Evolutionary conservation across 768 basidiomycete species (phyloP), one percentile per base, ranked within the genome.

Genomic region (Leucosporidium scottii): DNA sequence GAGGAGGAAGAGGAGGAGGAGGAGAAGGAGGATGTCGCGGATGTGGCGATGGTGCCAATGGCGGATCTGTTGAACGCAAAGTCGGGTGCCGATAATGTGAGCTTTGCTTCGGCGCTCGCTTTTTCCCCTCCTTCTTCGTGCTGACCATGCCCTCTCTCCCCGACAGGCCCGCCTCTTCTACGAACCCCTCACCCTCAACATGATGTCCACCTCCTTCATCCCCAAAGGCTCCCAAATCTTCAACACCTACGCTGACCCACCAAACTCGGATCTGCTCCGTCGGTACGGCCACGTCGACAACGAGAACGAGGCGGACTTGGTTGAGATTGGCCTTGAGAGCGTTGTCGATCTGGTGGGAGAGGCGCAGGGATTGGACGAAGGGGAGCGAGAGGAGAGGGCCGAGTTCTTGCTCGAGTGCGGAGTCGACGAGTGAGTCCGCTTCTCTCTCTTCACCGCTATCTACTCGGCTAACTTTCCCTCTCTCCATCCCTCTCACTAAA

Each of bases 21-120:
- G 54, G 61, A 69, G 23, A 65, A 65, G 55, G 76, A 56, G 72
- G 75, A 70, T 66, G 79, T 84, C 9, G 82, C 83, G 15, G 85
- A 88, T 69, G 85, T 90, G 15, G 85, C 89, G 4, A 93, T 98
- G 92, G 89, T 97, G 6, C 93, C 94, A 0, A 86, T 98, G 81
- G 96, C 96, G 4, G 96, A 99, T 78, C 85, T 98, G 81, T 80
- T 99, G 59, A 99, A 99, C 75, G 96, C 94, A 17, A 84, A 86
- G 62, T 90, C 85, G 77, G 87, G 85, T 12, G 84, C 84, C 49
- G 88, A 92, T 77, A 98, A 97, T 70, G 93, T 91, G 74, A 69
- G 86, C 28, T 23, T 27, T 49, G 17, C 0, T 18, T 31, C 31
- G 18, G 28, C 44, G 31, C 34, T 23, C 28, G 27, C 30, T 25